These are phyloP conservation scores for Seiridium cupressi DNA, from an alignment of 2,329 filamentous ascomycete species.

Conservation along the genomic window DNA sequence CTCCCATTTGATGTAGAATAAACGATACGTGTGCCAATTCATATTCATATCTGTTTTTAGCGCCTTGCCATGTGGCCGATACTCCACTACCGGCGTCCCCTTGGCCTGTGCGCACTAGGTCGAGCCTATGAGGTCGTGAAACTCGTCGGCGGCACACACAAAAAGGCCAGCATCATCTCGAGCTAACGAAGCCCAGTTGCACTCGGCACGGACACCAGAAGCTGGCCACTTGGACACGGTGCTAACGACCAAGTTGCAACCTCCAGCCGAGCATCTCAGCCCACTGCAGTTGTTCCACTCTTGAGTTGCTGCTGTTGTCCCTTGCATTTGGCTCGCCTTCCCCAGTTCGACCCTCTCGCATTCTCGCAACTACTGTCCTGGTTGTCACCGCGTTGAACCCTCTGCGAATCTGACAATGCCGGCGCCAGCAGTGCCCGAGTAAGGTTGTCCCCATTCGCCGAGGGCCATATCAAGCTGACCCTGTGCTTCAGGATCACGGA, in stretches of 20 bases:
- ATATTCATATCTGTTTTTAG: too few species aligned
- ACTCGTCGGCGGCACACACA: too few species aligned
- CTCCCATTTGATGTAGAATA: too few species aligned
- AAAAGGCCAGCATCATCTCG: too few species aligned
- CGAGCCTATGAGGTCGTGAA: too few species aligned
- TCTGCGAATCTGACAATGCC: slow-evolving; percentile 19
- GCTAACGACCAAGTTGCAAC: too few species aligned
- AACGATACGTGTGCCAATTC: too few species aligned
- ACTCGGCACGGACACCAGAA: too few species aligned
- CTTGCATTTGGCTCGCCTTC: neutral
- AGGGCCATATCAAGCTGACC: neutral
- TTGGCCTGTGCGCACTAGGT: neutral
- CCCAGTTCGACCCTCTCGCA: neutral
- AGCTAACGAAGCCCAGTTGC: too few species aligned
- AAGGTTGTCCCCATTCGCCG: slow-evolving; percentile 8
- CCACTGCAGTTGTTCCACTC: too few species aligned
- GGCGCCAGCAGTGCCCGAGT: slow-evolving; percentile 32
- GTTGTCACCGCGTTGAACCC: neutral
- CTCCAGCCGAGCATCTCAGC: too few species aligned
- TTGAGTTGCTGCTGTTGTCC: neutral
- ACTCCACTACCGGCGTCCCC: neutral
- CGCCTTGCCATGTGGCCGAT: neutral
- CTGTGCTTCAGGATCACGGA: slow-evolving; percentile 74
- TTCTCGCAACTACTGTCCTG: neutral
- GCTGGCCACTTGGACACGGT: too few species aligned